Evolutionary conservation across 108 stramenopile species (phyloP).

Genomic region (Hondaea fermentalgiana): DNA sequence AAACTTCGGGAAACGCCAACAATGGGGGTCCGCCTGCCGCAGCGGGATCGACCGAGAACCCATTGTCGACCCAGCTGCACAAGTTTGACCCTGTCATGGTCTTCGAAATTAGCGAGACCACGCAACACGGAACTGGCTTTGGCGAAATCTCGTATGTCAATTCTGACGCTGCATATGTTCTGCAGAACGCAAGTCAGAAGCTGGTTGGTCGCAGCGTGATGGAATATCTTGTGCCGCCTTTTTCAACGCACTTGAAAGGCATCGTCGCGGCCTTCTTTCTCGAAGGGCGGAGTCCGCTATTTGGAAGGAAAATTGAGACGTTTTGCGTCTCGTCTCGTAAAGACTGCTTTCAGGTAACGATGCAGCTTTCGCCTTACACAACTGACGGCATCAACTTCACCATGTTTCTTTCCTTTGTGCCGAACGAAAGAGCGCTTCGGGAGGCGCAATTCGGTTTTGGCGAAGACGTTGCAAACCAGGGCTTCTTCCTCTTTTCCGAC

Average conservation of each 20-base stretch:
- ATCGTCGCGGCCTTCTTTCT: not conserved
- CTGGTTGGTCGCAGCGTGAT: not conserved
- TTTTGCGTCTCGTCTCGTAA: not conserved
- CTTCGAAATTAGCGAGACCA: not conserved
- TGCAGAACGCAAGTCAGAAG: not conserved
- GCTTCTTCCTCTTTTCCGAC: not conserved
- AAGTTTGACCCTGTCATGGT: not conserved
- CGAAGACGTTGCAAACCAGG: not conserved
- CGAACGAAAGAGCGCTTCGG: not conserved
- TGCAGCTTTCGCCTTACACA: not conserved
- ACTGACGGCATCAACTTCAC: not conserved
- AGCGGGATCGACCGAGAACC: too few relatives aligned
- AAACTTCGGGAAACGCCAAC: too few relatives aligned
- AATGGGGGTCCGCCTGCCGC: too few relatives aligned
- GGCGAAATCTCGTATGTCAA: not conserved
- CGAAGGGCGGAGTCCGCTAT: not conserved
- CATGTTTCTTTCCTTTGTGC: not conserved
- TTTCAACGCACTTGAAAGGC: not conserved
- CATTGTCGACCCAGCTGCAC: not conserved
- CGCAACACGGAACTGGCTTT: not conserved
- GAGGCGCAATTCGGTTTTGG: not conserved
- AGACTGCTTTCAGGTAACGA: not conserved
- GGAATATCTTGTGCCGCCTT: not conserved
- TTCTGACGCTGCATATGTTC: not conserved
- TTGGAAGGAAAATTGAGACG: not conserved